These are phyloP conservation scores for Cladosporium sp. DNA, from an alignment of 2,329 filamentous ascomycete genomes.

Conservation along the genomic window DNA sequence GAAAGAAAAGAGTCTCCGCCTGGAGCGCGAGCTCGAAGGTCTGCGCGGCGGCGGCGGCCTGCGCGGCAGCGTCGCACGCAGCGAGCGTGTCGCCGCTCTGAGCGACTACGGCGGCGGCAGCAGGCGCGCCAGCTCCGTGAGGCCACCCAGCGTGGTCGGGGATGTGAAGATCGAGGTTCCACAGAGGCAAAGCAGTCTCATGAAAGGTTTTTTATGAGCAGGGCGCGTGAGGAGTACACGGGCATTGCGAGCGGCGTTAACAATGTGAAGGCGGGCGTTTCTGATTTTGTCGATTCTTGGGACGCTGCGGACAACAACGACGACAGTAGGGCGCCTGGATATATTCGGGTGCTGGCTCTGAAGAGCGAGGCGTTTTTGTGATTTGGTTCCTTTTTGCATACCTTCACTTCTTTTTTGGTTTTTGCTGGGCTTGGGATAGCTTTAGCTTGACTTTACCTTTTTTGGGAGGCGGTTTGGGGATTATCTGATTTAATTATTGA, in stretches of 20 bases:
- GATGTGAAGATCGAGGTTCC: constrained; percentile 42
- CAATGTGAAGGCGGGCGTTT: constrained; percentile 13
- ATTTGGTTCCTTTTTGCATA: neutral
- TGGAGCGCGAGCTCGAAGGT: constrained; percentile 87
- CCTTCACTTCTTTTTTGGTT: constrained; percentile 18
- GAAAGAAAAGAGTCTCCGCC: constrained; percentile 72
- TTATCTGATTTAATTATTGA: constrained; percentile 16
- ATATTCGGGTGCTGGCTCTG: constrained; percentile 15
- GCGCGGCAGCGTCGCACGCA: constrained; percentile 45
- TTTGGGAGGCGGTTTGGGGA: constrained; percentile 18
- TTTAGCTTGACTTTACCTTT: neutral
- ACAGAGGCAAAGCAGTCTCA: constrained; percentile 47
- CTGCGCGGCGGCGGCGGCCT: constrained; percentile 73
- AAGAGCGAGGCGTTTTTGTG: constrained; percentile 22
- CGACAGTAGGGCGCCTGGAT: constrained; percentile 2
- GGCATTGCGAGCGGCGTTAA: constrained; percentile 19
- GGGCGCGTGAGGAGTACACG: constrained; percentile 21
- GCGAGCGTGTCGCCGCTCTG: constrained; percentile 38
- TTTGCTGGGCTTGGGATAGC: neutral
- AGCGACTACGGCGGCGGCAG: constrained; percentile 49
- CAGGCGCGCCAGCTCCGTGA: constrained; percentile 47
- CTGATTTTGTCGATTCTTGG: constrained; percentile 19
- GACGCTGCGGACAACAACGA: neutral
- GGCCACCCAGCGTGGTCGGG: constrained; percentile 35
- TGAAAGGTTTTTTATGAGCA: constrained; percentile 54